Evolutionary conservation across 495 filamentous ascomycete species (phyloP), one percentile per base, ranked within the genome.

Genomic region (Xylaria flabelliformis): DNA sequence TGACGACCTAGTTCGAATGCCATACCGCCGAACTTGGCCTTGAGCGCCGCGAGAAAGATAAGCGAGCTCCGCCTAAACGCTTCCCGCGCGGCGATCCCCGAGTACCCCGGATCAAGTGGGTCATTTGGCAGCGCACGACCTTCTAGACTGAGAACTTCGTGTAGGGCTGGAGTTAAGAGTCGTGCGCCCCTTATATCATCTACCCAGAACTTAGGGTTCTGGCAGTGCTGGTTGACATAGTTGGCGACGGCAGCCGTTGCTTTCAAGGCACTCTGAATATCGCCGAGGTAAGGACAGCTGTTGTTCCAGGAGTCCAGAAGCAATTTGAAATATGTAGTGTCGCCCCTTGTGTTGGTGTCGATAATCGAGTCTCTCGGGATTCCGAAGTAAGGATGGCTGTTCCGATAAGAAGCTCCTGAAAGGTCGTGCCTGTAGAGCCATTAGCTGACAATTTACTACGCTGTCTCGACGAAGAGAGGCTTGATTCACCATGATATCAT

Each of bases 401-500:
- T 78, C n/a, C 67, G 68, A 41, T 74, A 78, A 4, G 77, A 72
- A 34, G 77, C 77, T 4, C 73, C 77, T 19, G 64, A 44, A 21
- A 77, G 58, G 67, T 78, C 77, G 50, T 72, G 63, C 77, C 77
- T 78, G 21, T 61, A 32, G 36, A 24, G 56, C 21, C 3, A 1
- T 34, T 0, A 21, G 44, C 64, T 32, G 55, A 29, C 17, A 63
- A 41, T 56, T 64, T 6, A 44, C 39, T n/a, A 58, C 53, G 13
- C 17, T 19, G 41, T 5, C 21, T 67, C 1, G 42, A 17, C 4
- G 13, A 36, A 21, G 55, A 50, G 44, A 29, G 34, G 17, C 26
- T 51, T 44, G 8, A 71, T 70, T 63, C 63, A 78, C 77, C 77
- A 78, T 42, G 73, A 77, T 73, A 78, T 75, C 59, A 78, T 74